These are phyloP conservation scores for Scedosporium apiospermum DNA, from an alignment of 2,329 filamentous ascomycete species.

Conservation along the genomic window DNA sequence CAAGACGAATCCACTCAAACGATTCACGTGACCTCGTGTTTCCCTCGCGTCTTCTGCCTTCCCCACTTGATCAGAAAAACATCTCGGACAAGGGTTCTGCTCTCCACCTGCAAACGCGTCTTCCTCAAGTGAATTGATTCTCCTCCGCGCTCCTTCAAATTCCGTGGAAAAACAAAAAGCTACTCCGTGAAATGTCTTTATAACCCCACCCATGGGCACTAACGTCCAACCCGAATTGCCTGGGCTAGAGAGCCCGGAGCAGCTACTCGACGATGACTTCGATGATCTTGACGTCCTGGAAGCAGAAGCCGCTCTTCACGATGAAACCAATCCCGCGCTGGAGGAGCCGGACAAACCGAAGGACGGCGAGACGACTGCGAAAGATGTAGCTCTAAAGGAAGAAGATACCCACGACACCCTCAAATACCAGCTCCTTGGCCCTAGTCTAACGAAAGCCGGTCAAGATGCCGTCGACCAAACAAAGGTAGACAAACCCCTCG, in stretches of 20 bases:
- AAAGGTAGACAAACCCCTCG: constrained; percentile 57
- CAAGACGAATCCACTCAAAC: no score
- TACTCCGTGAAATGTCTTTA: not conserved
- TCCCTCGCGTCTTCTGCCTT: constrained; percentile 2
- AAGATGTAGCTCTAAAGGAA: not conserved
- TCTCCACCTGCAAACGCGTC: no score
- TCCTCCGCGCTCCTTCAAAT: no score
- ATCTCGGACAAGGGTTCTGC: not conserved
- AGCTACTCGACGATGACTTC: not conserved
- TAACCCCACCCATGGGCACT: not conserved
- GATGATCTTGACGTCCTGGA: not conserved
- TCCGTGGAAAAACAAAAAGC: not conserved
- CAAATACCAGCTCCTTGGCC: constrained; percentile 83
- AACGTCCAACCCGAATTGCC: not conserved
- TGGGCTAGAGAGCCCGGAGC: not conserved
- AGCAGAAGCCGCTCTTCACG: not conserved
- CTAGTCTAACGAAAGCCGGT: constrained; percentile 86
- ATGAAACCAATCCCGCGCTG: not conserved
- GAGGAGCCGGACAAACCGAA: not conserved
- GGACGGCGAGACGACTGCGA: not conserved
- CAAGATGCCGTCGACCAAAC: constrained; percentile 89
- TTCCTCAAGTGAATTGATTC: no score
- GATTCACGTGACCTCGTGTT: constrained; percentile 18
- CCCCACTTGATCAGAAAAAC: constrained; percentile 7
- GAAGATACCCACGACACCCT: constrained; percentile 45